Evolutionary conservation across 1,284 basidiomycete genomes (phyloP), one percentile per base, ranked within the genome.

Genomic region (Gymnopus androsaceus): DNA sequence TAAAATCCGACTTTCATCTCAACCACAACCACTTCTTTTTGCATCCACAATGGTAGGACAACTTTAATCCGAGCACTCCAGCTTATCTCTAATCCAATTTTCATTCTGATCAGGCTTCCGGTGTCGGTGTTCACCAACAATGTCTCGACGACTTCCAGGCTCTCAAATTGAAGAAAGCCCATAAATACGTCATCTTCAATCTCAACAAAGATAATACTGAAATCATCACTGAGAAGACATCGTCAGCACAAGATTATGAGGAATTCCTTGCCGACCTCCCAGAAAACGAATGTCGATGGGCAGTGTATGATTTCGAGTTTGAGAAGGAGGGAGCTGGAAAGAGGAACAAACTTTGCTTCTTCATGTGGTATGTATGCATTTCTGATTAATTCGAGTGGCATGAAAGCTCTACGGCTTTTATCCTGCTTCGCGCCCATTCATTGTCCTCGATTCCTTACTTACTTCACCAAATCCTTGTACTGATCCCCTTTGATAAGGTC

Each of bases 251-350:
- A 0, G 62, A 84, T 57, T 98, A 94, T 73, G 90, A 95, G 3
- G 77, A 82, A 1, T 98, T 99, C 71, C 53, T 95, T 56, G 69
- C 54, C 0, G 83, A 90, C 66, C 80, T 99, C 46, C 94, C 95
- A 1, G 82, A 86, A 68, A 63, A 66, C 19, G 84, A 92, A 66
- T 94, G 90, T 70, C 80, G 90, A 73, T 99, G 90, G 85, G 95
- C 90, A 30, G 84, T 98, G 45, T 98, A 95, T 73, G 95, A 98
- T 74, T 90, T 96, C 61, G 87, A 93, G 69, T 98, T 81, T 69
- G 84, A 91, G 76, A 83, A 83, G 71, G 87, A 85, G 61, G 92
- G 79, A 17, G 92, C 80, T 60, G 92, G 91, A 58, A 88, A 84
- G 75, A 83, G 95, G 72, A 96, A 91, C 83, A 98, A 98, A 82